Evolutionary conservation across 306 rosid species (phyloP), one percentile per base, ranked within the genome.

Genomic region (Lathyrus sativus): DNA sequence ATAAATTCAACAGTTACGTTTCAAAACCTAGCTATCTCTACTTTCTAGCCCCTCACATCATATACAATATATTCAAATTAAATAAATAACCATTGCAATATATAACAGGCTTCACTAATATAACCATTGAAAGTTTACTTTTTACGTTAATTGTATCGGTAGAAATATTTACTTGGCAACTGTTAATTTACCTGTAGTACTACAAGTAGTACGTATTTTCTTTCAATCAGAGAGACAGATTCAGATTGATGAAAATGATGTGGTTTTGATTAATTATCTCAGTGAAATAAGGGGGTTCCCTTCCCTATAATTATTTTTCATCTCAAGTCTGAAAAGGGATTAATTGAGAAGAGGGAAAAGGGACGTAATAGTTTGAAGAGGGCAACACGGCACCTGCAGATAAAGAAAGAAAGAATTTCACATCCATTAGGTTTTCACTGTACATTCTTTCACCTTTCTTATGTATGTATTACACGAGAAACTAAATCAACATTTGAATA

Each of bases 381-480:
- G 9, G 39, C 9, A 35, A 48, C 55, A 48, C 55, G 55, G 55
- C 55, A 48, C 56, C 56, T 49, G 56, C 56, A 49, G 6, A 17
- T 24, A 50, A 18, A 49, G 22, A 38, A 77, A 70, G 77, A 71
- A 72, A 77, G 70, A 72, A 86, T 68, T 83, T 74, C 82, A 82
- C 76, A 71, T 82, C 78, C 58, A 74, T 75, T 79, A 73, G 75
- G 70, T 65, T 74, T 78, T 58, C 78, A 75, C 71, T 68, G 84
- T 78, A 74, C 80, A 60, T 78, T 48, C 75, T 74, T 74, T 65
- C 78, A 75, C 51, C 79, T 71, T 72, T 81, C 76, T 77, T 75
- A 86, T 81, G 55, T 49, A 45, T 45, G 85, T 2, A 26, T 26
- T 26, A 26, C 87, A 84, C 57, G 43, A 81, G 72, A 26, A 35